Percentiles rank a stretch among this genome's conserved stretches.
phyloP scores from a whole-genome alignment of 1,284 basidiomycete genomes.

The Cryptococcus wingfieldii region DNA sequence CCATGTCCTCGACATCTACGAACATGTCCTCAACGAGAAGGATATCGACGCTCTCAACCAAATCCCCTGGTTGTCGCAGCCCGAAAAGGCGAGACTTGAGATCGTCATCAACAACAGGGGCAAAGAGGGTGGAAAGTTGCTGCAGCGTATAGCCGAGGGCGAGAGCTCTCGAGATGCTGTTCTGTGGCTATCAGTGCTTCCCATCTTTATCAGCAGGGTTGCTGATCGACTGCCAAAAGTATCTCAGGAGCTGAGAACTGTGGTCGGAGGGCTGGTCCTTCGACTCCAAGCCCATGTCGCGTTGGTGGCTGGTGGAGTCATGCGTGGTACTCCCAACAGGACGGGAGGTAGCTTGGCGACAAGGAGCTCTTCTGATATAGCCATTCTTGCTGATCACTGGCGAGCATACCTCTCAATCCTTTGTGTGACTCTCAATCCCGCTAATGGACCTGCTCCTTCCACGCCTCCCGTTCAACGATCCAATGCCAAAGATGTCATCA shows the following conservation, averaged over 20 bases:
- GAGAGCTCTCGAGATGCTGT: conserved; percentile 46
- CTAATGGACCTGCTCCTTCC: conserved; percentile 52
- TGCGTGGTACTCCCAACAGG: conserved; percentile 15
- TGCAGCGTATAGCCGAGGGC: conserved; percentile 47
- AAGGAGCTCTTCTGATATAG: conserved; percentile 55
- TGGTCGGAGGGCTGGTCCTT: conserved; percentile 44
- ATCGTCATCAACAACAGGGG: conserved; percentile 3
- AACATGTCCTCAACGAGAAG: conserved; percentile 26
- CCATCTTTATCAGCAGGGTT: conserved; percentile 44
- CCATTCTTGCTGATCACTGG: conserved; percentile 75
- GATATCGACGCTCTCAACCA: conserved; percentile 34
- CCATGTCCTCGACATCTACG: conserved; percentile 31
- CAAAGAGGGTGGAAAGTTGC: conserved; percentile 24
- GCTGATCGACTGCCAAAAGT: conserved; percentile 43
- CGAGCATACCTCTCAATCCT: conserved; percentile 77
- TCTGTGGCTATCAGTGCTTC: conserved; percentile 50
- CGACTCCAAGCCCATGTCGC: conserved; percentile 49
- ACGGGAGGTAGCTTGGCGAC: background rate
- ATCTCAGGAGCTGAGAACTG: conserved; percentile 44
- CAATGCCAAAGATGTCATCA: conserved; percentile 50
- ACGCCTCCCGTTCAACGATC: conserved; percentile 53
- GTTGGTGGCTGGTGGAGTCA: conserved; percentile 35
- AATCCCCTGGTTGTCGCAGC: conserved; percentile 35
- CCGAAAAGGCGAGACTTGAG: conserved; percentile 37
- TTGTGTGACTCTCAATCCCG: conserved; percentile 59